Evolutionary conservation across 106 monocot genomes (phyloP).

Genomic region (Dendrobium chrysotoxum): DNA sequence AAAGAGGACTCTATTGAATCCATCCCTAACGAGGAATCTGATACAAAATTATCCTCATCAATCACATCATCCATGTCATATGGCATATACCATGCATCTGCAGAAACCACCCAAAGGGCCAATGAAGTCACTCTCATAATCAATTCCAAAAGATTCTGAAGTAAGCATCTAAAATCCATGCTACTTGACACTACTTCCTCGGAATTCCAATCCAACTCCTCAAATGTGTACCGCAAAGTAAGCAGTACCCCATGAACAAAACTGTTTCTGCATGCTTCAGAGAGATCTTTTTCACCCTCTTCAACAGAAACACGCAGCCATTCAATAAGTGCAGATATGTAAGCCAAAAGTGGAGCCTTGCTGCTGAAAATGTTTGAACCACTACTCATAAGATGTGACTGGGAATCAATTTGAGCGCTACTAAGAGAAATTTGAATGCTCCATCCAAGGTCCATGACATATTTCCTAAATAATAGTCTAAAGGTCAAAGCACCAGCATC

Average conservation of each 20-base stretch:
- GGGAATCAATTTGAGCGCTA: constrained; percentile 18
- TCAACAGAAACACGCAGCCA: constrained; percentile 70
- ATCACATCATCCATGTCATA: constrained; percentile 66
- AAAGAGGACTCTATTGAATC: constrained; percentile 25
- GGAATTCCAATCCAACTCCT: constrained; percentile 90
- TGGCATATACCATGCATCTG: constrained; percentile 85
- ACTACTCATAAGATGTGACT: constrained; percentile 16
- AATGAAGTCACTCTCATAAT: constrained; percentile 76
- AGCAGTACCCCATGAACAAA: constrained; percentile 97
- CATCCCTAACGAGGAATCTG: constrained; percentile 32
- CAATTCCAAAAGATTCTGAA: constrained; percentile 74
- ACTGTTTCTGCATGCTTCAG: constrained; percentile 77
- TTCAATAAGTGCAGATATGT: constrained; percentile 67
- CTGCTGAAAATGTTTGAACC: constrained; percentile 9
- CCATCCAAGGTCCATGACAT: constrained; percentile 81
- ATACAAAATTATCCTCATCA: constrained; percentile 38
- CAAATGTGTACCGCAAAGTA: constrained; percentile 91
- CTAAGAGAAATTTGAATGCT: constrained; percentile 34
- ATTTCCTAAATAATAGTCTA: constrained; percentile 83
- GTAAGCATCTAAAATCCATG: constrained; percentile 44
- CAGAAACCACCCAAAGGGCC: constrained; percentile 94
- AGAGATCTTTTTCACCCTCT: constrained; percentile 81
- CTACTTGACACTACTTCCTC: constrained; percentile 35
- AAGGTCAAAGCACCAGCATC: constrained; percentile 95
- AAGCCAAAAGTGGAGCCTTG: constrained; percentile 38